Evolutionary conservation across 768 basidiomycete genomes (phyloP), one percentile per base, ranked within the genome.

Genomic region (Tubosaeta sp.): DNA sequence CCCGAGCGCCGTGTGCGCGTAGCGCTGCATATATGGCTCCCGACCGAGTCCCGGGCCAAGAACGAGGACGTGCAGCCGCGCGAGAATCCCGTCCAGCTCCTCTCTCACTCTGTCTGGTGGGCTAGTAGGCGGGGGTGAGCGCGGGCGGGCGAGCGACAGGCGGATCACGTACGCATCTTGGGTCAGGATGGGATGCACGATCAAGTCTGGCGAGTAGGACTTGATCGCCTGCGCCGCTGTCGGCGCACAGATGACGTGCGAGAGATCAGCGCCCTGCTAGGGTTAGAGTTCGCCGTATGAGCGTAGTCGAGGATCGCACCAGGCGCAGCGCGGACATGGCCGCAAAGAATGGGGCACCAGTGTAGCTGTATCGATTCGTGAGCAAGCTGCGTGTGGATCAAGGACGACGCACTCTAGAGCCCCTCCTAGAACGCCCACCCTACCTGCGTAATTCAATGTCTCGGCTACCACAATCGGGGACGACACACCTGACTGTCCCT

Each of bases 191-290:
- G 92, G 95, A 63, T 99, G 95, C 0, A 99, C 97, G 63, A 99
- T 99, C 41, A 99, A 72, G 70, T 99, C 95, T 2, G 94, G 94
- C 4, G 91, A 95, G 68, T 97, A 99, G 0, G 90, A 87, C 72
- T 99, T 99, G 76, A 99, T 99, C 42, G 93, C 88, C 5, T 79
- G 79, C 26, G 93, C 92, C 6, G 97, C 95, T 0, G 82, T 84
- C 0, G 95, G 95, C 6, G 95, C 86, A 72, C 97, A 99, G 50
- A 98, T 95, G 53, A 98, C 91, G 76, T 98, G 97, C 22, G 95
- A 94, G 19, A 97, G 77, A 69, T 98, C 11, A 17, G 37, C 33
- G 25, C 27, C 48, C 35, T 32, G 29, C 29, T 57, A 43, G 55
- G 8, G 17, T 41, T 14, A 33, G 22, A 25, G 13, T 19, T 32